phyloP scores from a whole-genome alignment of 2,329 filamentous ascomycete genomes.

The Scedosporium boydii region DNA sequence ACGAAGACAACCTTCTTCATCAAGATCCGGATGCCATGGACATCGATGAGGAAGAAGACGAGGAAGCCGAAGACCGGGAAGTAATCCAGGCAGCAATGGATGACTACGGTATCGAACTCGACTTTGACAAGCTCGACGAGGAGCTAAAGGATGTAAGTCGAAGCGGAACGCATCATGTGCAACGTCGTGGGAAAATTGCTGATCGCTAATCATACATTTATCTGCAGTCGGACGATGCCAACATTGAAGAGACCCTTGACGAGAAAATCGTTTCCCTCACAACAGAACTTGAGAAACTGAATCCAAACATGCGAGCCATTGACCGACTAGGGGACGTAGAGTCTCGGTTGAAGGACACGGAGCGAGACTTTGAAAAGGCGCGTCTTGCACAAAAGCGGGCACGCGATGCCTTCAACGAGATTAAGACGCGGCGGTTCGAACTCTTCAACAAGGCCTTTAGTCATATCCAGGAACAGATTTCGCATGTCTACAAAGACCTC shows the following conservation, averaged over 20 bases:
- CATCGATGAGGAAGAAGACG: constrained; percentile 51
- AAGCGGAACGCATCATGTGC: neutral
- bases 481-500: constrained; percentile 87
- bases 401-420: constrained; percentile 72
- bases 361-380: constrained; percentile 82
- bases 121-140: constrained; percentile 74
- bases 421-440: constrained; percentile 76
- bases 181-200: too few relatives aligned
- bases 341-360: constrained; percentile 69
- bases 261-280: constrained; percentile 69
- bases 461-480: constrained; percentile 93
- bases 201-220: neutral
- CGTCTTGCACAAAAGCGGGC: constrained; percentile 64
- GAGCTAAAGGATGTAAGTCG: constrained; percentile 62
- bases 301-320: constrained; percentile 92
- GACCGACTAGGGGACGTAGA: constrained; percentile 84
- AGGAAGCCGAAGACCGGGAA: constrained; percentile 43
- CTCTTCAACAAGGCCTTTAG: constrained; percentile 92
- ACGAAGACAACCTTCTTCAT: constrained; percentile 70
- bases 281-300: constrained; percentile 81
- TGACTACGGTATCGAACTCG: constrained; percentile 84
- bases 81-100: constrained; percentile 60
- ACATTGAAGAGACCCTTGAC: constrained; percentile 64
- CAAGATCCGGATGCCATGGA: constrained; percentile 87
- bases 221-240: constrained; percentile 54